Base-by-base conservation (phyloP, 176 grass and related monocot genomes). In the Cenchrus purpureus region DNA sequence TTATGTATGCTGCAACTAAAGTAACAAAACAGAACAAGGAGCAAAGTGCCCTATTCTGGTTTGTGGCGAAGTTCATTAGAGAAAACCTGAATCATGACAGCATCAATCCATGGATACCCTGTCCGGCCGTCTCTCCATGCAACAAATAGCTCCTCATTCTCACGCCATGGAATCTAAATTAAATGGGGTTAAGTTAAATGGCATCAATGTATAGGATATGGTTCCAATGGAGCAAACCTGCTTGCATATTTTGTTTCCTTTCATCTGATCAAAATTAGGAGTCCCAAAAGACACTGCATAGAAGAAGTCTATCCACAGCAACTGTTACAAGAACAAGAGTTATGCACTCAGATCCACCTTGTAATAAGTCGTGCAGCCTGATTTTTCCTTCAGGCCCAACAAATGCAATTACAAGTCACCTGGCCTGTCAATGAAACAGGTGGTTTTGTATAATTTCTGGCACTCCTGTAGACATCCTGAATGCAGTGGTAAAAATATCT, bases 61-160 rank as follows among this genome's bases (percentile, higher is more conserved):
- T 32, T 32, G 31, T 32, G 31, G 40, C 9, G 7, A 44, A 58
- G 6, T 68, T 75, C 20, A 56, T 73, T 73, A 65, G 25, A 29
- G 28, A 53, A 60, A 80, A 98, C 97, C 93, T 98, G 93, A 74
- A 95, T 92, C 97, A 98, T 96, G 61, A 98, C 94, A 77, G 93
- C 91, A 94, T 98, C 93, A 70, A 98, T 95, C 97, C 93, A 94
- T 49, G 97, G 97, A 89, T 91, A 98, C 71, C 97, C 97, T 74
- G 93, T 98, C 31, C 50, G 87, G 40, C 91, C 88, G 62, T 94
- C 93, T 84, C 97, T 89, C 91, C 97, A 98, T 71, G 93, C 91
- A 44, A 83, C 71, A 88, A 98, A 86, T 37, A 98, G 76, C 68
- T 92, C 74, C 68, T 89, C 93, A 44, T 89, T 88, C 68, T 92